Conservation (phyloP, 345 rosid genomes). For the Lepidium sativum region DNA sequence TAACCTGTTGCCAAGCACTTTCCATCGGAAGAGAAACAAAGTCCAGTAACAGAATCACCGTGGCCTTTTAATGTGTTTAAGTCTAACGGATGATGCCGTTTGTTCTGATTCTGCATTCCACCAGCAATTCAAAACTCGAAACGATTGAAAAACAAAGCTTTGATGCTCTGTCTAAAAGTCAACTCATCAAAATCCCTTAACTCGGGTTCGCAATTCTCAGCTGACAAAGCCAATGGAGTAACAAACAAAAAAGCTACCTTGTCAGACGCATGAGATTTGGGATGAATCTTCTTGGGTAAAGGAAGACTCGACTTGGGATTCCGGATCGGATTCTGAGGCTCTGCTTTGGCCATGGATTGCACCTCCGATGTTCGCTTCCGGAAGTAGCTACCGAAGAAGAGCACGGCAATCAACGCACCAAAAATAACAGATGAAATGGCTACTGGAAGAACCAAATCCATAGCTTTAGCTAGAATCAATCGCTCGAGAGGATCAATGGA, state of each 20-base stretch:
- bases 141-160: not conserved
- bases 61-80: conserved; percentile 97
- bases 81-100: conserved; percentile 81
- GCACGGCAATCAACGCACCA: conserved; percentile 56
- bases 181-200: conserved; percentile 9
- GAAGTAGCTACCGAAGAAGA: conserved; percentile 77
- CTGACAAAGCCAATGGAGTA: not conserved
- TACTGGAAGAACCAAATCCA: conserved; percentile 56
- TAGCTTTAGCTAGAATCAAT: conserved; percentile 12
- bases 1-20: conserved; percentile 74
- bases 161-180: not conserved
- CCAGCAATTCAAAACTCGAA: not conserved
- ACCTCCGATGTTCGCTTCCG: conserved; percentile 72
- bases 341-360: conserved; percentile 55
- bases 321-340: conserved; percentile 50
- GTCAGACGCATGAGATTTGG: conserved; percentile 60
- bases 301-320: conserved; percentile 39
- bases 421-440: conserved; percentile 43
- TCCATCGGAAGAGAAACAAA: conserved; percentile 77
- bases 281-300: conserved; percentile 45
- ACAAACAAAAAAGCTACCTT: conserved; percentile 25
- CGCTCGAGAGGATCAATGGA: not conserved
- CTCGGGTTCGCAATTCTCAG: not conserved
- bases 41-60: conserved; percentile 69
- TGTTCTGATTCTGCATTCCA: conserved; percentile 55